Evolutionary conservation across 2,329 filamentous ascomycete genomes (phyloP).

Genomic region (Grosmannia penicillata): DNA sequence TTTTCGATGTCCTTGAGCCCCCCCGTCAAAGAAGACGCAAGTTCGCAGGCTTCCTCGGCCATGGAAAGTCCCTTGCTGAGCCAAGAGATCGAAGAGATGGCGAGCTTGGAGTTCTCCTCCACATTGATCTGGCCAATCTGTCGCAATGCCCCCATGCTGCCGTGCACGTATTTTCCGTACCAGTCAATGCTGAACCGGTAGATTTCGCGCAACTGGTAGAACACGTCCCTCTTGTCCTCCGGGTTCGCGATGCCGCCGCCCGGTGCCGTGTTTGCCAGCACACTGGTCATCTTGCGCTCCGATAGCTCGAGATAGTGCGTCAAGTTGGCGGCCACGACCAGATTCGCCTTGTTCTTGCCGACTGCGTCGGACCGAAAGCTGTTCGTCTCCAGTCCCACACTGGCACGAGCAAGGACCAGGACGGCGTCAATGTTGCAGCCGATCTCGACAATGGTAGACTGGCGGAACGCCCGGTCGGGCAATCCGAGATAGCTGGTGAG

Average conservation of each 20-base stretch:
- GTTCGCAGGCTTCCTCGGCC: too few species aligned
- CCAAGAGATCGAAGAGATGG: not conserved
- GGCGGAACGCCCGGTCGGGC: constrained; percentile 2
- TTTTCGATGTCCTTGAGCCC: too few species aligned
- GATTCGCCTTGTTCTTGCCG: not conserved
- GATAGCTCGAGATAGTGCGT: constrained; percentile 6
- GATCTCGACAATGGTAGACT: constrained; percentile 8
- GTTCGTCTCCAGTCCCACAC: constrained; percentile 5
- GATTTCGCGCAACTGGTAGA: constrained; percentile 9
- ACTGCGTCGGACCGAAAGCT: constrained; percentile 2
- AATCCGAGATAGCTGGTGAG: constrained; percentile 8
- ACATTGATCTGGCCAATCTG: too few species aligned
- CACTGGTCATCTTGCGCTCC: constrained; percentile 5
- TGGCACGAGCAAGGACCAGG: constrained; percentile 7
- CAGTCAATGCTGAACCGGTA: constrained; percentile 6
- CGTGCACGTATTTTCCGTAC: constrained; percentile 5
- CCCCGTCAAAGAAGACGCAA: too few species aligned
- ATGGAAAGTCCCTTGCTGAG: not conserved
- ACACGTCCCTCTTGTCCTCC: constrained; percentile 5
- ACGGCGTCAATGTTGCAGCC: constrained; percentile 10
- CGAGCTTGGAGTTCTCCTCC: not conserved
- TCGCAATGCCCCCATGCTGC: not conserved
- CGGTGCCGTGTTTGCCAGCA: not conserved
- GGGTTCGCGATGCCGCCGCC: not conserved
- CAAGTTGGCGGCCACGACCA: constrained; percentile 6